A percentile compares a stretch with the other conserved stretches of the same genome.
Evolutionary conservation across 2,329 filamentous ascomycete genomes (phyloP).

Genomic region (Verticillium albo-atrum): DNA sequence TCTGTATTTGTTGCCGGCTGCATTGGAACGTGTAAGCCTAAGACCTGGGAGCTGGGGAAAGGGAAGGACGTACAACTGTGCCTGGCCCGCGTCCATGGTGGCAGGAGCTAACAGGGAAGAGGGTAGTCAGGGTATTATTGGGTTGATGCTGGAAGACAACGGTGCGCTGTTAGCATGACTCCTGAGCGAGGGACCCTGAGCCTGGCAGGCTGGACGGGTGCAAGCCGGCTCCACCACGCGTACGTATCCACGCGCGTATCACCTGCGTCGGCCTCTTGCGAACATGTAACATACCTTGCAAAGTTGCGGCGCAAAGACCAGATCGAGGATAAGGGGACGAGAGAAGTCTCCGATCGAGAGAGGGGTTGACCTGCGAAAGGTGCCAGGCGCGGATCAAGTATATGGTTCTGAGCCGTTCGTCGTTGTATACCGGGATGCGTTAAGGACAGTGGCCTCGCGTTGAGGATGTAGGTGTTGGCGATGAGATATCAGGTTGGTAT

Average conservation of each 20-base stretch:
- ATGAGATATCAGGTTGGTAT: neutral
- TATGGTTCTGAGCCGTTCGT: slow-evolving; percentile 16
- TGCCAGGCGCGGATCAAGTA: slow-evolving; percentile 22
- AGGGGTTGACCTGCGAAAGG: slow-evolving; percentile 15
- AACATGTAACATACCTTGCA: slow-evolving; percentile 35
- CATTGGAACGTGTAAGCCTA: slow-evolving; percentile 30
- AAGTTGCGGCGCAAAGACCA: slow-evolving; percentile 28
- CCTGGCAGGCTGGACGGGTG: slow-evolving; percentile 18
- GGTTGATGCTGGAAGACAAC: slow-evolving; percentile 27
- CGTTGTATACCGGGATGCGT: slow-evolving; percentile 18
- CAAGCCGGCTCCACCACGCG: slow-evolving; percentile 21
- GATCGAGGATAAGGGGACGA: slow-evolving; percentile 14
- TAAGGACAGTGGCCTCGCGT: slow-evolving; percentile 33
- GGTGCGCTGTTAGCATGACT: slow-evolving; percentile 33
- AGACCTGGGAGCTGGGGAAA: slow-evolving; percentile 15
- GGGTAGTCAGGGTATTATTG: slow-evolving; percentile 30
- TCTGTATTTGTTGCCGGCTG: slow-evolving; percentile 44
- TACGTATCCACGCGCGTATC: slow-evolving; percentile 27
- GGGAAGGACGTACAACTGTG: slow-evolving; percentile 44
- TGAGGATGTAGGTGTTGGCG: slow-evolving; percentile 24
- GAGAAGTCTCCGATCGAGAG: slow-evolving; percentile 23
- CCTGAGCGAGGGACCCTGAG: slow-evolving; percentile 20
- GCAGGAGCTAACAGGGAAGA: slow-evolving; percentile 24
- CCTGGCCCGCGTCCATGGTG: slow-evolving; percentile 48
- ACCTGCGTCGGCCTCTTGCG: slow-evolving; percentile 19